A percentile compares a stretch with the other conserved stretches of the same genome.
Evolutionary conservation across 257 asterid species (phyloP).

Genomic region (Solanum habrochaites): DNA sequence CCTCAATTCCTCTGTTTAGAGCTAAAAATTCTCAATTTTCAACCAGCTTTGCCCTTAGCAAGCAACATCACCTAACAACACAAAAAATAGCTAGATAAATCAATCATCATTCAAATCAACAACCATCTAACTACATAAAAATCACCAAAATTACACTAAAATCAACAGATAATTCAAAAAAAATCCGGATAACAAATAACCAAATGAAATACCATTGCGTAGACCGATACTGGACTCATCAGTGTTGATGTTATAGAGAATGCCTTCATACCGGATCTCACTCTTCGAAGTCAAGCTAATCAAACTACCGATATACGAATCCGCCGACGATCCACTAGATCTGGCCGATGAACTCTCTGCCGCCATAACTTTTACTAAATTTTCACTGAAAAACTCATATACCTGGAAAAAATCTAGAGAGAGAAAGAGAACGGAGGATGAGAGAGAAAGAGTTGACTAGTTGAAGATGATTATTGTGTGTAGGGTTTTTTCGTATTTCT

Average conservation of each 20-base stretch:
- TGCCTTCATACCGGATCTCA: constrained; percentile 92
- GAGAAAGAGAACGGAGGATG: neutral
- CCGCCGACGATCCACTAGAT: constrained; percentile 67
- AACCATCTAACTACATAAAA: neutral
- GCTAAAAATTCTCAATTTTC: neutral
- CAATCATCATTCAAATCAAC: neutral
- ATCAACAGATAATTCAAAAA: neutral
- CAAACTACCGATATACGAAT: constrained; percentile 84
- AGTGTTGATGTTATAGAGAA: constrained; percentile 77
- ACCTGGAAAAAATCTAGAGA: neutral
- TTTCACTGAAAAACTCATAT: neutral
- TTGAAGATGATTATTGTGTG: neutral
- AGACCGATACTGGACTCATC: constrained; percentile 96
- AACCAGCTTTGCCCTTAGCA: neutral
- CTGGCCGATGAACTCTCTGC: constrained; percentile 36
- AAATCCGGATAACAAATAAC: neutral
- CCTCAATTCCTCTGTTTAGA: neutral
- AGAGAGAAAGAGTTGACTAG: neutral
- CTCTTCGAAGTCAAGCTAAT: constrained; percentile 94
- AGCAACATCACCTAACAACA: neutral
- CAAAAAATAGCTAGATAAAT: neutral
- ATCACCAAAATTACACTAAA: neutral
- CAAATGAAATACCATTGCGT: constrained; percentile 49
- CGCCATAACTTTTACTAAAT: neutral
- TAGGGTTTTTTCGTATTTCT: neutral